Evolutionary conservation across 768 basidiomycete genomes (phyloP).

Genomic region (Psilocybe cubensis): DNA sequence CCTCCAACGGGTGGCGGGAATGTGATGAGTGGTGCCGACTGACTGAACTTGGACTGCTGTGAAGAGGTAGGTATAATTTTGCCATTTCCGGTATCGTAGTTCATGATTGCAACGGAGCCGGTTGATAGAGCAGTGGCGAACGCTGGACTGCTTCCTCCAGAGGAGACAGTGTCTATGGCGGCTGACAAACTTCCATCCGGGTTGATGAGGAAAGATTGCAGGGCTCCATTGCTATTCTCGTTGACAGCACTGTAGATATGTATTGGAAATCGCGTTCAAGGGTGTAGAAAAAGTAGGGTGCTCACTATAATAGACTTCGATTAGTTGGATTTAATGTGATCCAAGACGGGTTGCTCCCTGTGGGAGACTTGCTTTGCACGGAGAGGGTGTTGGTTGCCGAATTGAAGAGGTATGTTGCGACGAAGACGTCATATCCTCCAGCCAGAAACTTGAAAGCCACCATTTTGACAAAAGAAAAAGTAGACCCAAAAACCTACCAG

Average conservation of each 20-base stretch:
- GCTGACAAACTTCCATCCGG: constrained; percentile 46
- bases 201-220: constrained; percentile 63
- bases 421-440: constrained; percentile 64
- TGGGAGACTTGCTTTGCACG: constrained; percentile 49
- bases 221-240: constrained; percentile 47
- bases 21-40: constrained; percentile 45
- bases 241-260: constrained; percentile 57
- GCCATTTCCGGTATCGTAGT: constrained; percentile 61
- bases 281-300: neutral
- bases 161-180: constrained; percentile 46
- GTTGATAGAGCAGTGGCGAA: constrained; percentile 54
- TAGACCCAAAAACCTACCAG: neutral
- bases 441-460: constrained; percentile 72
- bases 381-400: constrained; percentile 49
- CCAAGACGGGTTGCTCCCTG: constrained; percentile 63
- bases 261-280: neutral
- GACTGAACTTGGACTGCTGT: constrained; percentile 36
- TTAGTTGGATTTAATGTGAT: constrained; percentile 60
- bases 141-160: constrained; percentile 56
- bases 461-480: constrained; percentile 37
- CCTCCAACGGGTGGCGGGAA: constrained; percentile 52
- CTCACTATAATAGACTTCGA: constrained; percentile 64
- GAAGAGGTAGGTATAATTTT: constrained; percentile 51
- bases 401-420: constrained; percentile 68
- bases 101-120: constrained; percentile 62